Evolutionary conservation across 257 asterid species (phyloP), one percentile per base, ranked within the genome.

Genomic region (Primulina eburnea): DNA sequence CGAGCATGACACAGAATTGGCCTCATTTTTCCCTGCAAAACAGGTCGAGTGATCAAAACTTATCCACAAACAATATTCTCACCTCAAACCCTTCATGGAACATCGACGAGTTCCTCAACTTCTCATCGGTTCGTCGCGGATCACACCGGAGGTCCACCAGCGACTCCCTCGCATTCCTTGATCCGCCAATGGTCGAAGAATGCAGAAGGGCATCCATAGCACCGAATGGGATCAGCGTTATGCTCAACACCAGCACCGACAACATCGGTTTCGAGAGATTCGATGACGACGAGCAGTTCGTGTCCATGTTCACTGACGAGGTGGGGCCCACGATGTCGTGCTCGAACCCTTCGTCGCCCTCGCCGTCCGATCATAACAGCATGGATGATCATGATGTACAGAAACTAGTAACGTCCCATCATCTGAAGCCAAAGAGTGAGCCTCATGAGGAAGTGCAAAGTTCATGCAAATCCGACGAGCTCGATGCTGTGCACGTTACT

Each of bases 201-300:
- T 85, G 92, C 67, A 74, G 90, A 32, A 69, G 88, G 53, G 74
- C 86, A 62, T 74, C 90, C 28, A 63, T 53, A 43, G 55, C 0
- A 33, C 78, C 81, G 2, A 20, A 29, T 26, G 57, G 17, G 2
- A 40, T n/a, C n/a, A n/a, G 34, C 12, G 40, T 53, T 8, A 40
- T 55, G 18, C 16, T 38, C 29, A 20, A 71, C 8, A 28, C 30
- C 30, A 3, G 30, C 29, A 50, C 17, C 35, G 58, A 24, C 11
- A 7, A 33, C 2, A 18, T 58, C 1, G 60, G 55, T 2, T 89
- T 89, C 21, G 96, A 86, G n/a, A 65, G 86, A 73, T 84, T 89
- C 47, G 95, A 92, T 7, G 95, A 92, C 6, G 97, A 92, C 43
- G 98, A 92, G 30, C 98, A 89, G 75, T 91, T 92, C 47, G 82